phyloP scores from a whole-genome alignment of 192 early-diverging fungal species.

The Backusella parvicylindrica region DNA sequence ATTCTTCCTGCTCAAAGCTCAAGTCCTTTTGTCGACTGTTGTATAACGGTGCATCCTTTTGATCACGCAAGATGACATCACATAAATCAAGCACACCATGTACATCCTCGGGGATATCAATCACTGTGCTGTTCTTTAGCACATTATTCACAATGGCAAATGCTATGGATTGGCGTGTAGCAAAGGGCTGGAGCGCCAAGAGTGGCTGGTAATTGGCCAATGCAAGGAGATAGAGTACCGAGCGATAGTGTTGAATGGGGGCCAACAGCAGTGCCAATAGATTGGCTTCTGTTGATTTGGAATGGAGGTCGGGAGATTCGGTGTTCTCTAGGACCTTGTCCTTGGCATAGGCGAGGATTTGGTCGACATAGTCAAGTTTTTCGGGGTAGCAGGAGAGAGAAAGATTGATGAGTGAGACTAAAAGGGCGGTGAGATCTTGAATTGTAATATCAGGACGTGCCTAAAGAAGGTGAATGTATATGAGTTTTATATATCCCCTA shows the following conservation, averaged over 20 bases:
- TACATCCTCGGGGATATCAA: constrained; percentile 70
- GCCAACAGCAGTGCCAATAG: constrained; percentile 78
- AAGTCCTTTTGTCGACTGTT: constrained; percentile 32
- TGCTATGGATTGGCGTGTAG: constrained; percentile 79
- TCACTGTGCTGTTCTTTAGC: constrained; percentile 64
- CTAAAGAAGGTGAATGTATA: not conserved
- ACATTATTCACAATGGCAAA: constrained; percentile 72
- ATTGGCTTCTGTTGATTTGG: constrained; percentile 67
- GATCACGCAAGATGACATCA: constrained; percentile 77
- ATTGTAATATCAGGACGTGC: constrained; percentile 84
- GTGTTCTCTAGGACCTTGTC: constrained; percentile 62
- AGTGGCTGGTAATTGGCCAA: constrained; percentile 83
- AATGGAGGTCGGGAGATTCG: constrained; percentile 68
- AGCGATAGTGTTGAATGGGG: constrained; percentile 79
- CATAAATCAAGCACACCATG: constrained; percentile 78
- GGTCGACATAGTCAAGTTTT: constrained; percentile 81
- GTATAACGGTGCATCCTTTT: constrained; percentile 58
- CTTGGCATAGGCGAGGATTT: constrained; percentile 88
- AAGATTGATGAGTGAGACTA: constrained; percentile 84
- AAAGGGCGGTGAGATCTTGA: constrained; percentile 85
- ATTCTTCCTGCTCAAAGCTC: constrained; percentile 80
- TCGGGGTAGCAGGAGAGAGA: constrained; percentile 93
- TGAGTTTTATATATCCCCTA: not conserved
- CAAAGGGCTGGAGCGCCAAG: constrained; percentile 78
- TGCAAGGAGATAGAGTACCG: constrained; percentile 60